Evolutionary conservation across 2,329 filamentous ascomycete species (phyloP), one percentile per base, ranked within the genome.

Genomic region (Arthrobotrys pseudoclavata): DNA sequence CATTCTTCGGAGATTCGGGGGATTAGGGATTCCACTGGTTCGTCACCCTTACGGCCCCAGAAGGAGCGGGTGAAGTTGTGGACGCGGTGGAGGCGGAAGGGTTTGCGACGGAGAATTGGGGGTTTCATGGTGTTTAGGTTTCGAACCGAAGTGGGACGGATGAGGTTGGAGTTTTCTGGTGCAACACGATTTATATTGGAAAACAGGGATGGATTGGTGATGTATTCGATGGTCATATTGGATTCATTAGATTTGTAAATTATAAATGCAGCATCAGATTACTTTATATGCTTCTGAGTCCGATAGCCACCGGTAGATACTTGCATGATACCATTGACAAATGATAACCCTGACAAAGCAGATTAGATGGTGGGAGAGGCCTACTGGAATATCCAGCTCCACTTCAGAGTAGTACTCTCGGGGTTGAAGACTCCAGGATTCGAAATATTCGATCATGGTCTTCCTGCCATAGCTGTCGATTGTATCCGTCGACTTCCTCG

Each of bases 1-100:
- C 69, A 74, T 61, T 69, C 72, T 45, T 69, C 64, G 50, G 66
- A 55, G 20, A 62, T 50, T 61, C 67, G 66, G 10, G 72, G 72
- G 22, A 74, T 52, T 31, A 57, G 50, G 18, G 57, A 31, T 24
- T 47, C 50, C 42, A 64, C 60, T 20, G 66, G 29, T 24, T 64
- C 55, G 31, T 60, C 55, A 18, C 50, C 50, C 37, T 60, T 55
- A 37, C 24, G 29, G 34, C 66, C 34, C 34, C 50, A 48, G 66
- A 55, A 60, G 26, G 15, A 20, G 22, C n/a, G 15, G 18, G 31
- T 20, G 53, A 42, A 15, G 29, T 34, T 60, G 20, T 47, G 34
- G 52, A 22, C 13, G 26, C n/a, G 34, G 26, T 61, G 26, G 37
- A 24, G 18, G 3, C 55, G 34, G 34, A 40, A 34, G 18, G 55